A percentile compares a stretch with the other conserved stretches of the same genome.
Evolutionary conservation across 2,329 filamentous ascomycete genomes (phyloP).

Genomic region (Juglanconis oblonga): DNA sequence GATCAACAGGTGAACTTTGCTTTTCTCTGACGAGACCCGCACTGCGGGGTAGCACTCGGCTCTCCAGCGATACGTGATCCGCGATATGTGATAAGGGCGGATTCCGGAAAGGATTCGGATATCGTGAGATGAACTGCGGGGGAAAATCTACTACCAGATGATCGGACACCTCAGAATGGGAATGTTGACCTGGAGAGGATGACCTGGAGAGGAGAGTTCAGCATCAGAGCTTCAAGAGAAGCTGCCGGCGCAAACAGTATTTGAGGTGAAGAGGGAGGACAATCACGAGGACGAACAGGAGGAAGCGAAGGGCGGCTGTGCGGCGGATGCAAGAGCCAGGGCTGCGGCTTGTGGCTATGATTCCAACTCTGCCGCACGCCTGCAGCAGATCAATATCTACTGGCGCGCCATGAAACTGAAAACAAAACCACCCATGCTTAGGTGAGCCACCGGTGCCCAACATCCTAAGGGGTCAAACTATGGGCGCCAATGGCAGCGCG

Average conservation of each 20-base stretch:
- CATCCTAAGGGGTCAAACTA: not conserved
- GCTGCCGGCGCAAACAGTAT: not conserved
- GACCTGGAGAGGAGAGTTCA: no score
- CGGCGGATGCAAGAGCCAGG: not conserved
- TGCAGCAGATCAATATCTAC: not conserved
- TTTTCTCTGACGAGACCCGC: constrained; percentile 4
- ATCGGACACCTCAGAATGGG: no score
- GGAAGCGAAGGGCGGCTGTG: not conserved
- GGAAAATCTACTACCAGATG: no score
- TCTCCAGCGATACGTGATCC: not conserved
- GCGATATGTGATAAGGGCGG: not conserved
- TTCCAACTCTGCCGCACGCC: not conserved
- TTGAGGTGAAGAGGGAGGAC: not conserved
- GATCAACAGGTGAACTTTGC: constrained; percentile 5
- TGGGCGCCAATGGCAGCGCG: not conserved
- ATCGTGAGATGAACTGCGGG: no score
- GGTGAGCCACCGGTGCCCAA: not conserved
- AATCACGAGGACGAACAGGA: not conserved
- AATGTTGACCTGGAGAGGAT: no score
- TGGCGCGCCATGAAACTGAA: not conserved
- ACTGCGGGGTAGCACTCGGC: constrained; percentile 12
- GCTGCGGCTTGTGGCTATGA: not conserved
- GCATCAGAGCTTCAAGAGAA: not conserved
- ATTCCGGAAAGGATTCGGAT: not conserved
- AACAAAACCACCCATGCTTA: not conserved